phyloP scores from a whole-genome alignment of 2,329 filamentous ascomycete genomes.

The Xenosphaeropsis pyriputrescens region DNA sequence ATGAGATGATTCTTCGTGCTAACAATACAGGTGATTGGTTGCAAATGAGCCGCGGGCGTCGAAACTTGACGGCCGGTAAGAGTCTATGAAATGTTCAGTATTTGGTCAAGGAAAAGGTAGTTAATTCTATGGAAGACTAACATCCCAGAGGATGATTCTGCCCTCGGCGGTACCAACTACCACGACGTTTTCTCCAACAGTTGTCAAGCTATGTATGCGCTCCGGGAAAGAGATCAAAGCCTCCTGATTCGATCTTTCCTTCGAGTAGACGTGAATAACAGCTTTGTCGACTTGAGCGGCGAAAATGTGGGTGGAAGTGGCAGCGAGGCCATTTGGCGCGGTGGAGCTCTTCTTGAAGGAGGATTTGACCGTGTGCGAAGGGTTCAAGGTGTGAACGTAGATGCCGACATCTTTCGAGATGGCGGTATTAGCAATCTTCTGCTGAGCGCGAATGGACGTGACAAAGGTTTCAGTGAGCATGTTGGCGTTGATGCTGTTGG shows the following conservation, averaged over 20 bases:
- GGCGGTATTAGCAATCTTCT: constrained; percentile 44
- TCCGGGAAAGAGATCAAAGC: constrained; percentile 79
- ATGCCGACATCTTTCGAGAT: constrained; percentile 72
- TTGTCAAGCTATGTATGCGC: constrained; percentile 62
- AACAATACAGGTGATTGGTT: constrained; percentile 63
- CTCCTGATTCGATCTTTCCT: constrained; percentile 74
- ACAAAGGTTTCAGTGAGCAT: constrained; percentile 49
- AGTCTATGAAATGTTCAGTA: constrained; percentile 28
- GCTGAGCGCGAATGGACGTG: constrained; percentile 40
- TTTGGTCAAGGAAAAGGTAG: no score
- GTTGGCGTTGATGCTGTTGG: neutral
- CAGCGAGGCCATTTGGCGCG: constrained; percentile 63
- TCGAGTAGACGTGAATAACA: constrained; percentile 82
- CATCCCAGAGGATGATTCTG: constrained; percentile 80
- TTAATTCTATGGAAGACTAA: constrained; percentile 3
- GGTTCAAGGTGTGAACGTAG: constrained; percentile 71
- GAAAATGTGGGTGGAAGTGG: constrained; percentile 74
- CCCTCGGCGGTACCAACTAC: constrained; percentile 75
- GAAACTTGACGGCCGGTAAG: constrained; percentile 64
- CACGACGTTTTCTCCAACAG: constrained; percentile 56
- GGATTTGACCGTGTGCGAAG: constrained; percentile 57
- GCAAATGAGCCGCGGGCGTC: constrained; percentile 65
- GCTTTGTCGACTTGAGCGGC: constrained; percentile 85
- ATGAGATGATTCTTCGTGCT: constrained; percentile 59
- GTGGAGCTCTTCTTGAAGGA: constrained; percentile 87